Conservation (phyloP, 2,329 filamentous ascomycete species). For the Alternaria sp. region DNA sequence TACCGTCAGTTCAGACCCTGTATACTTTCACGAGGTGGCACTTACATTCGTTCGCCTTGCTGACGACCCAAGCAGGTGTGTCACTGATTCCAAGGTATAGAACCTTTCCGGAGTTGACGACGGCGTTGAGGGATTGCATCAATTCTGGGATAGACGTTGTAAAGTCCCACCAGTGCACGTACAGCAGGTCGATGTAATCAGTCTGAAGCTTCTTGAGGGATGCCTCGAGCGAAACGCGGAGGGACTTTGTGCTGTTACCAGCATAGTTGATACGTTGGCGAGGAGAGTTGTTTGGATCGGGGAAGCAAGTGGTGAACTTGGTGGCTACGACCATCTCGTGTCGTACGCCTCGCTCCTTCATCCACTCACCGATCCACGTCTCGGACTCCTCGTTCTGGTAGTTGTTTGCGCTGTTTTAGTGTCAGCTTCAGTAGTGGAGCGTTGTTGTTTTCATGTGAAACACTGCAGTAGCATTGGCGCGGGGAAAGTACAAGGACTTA, state of each 20-base stretch:
- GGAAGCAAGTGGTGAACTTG: constrained; percentile 57
- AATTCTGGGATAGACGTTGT: constrained; percentile 48
- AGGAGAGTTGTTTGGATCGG: constrained; percentile 33
- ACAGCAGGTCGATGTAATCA: constrained; percentile 52
- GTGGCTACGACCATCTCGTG: constrained; percentile 64
- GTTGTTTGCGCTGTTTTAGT: constrained; percentile 51
- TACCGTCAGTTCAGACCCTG: constrained; percentile 1
- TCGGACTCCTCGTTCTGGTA: constrained; percentile 61
- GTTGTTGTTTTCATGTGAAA: background rate
- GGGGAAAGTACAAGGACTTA: constrained; percentile 14
- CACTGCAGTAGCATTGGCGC: background rate
- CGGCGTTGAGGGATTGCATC: constrained; percentile 49
- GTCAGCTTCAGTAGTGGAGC: background rate
- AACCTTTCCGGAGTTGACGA: constrained; percentile 49
- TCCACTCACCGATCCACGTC: constrained; percentile 61
- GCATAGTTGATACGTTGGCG: constrained; percentile 52
- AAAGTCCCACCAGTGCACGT: constrained; percentile 55
- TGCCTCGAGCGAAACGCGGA: constrained; percentile 50
- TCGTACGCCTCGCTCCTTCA: constrained; percentile 54
- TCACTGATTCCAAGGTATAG: constrained; percentile 51
- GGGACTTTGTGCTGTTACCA: constrained; percentile 52
- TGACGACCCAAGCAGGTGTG: constrained; percentile 54
- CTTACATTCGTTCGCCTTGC: constrained; percentile 57
- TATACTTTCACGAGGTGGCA: background rate
- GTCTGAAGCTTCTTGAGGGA: constrained; percentile 54